Base-by-base conservation (phyloP, 1,284 basidiomycete genomes). In the Gomphus sp. region DNA sequence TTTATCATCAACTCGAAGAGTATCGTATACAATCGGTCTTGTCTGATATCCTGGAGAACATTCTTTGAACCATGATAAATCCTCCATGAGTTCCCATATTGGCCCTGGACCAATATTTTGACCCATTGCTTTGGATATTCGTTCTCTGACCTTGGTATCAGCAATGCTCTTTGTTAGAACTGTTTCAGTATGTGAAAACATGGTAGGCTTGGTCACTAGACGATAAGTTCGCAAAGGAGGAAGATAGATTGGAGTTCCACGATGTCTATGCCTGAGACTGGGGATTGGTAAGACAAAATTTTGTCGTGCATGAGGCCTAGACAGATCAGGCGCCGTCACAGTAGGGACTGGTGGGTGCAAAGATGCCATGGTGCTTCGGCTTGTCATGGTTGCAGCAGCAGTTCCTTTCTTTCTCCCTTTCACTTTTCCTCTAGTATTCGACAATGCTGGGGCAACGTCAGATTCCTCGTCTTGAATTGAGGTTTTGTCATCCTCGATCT, bases 21-120 rank as follows among this genome's bases (percentile, higher is more conserved):
- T 68, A 41, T 68, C 61, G 66, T 87, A 77, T 3, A 87, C 87
- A 59, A 73, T 76, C 2, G 85, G 86, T 59, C 85, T 74, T 31
- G 80, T 44, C 25, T 58, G 52, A 14, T 55, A 68, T 0, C 63
- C 63, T 16, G 63, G 55, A 41, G 67, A 61, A 16, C 79, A 76
- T 67, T 91, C 89, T 66, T 87, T 89, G 68, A 77, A 89, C 80
- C 85, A 92, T 0, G 79, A 80, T 55, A 86, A 70, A 64, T 93
- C 90, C 66, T 91, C 87, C 47, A 80, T 70, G 39, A 89, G 69
- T 57, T 87, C 80, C 83, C 86, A 89, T 4, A 86, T 65, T 5
- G 87, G 87, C 0, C 89, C 90, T 8, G 79, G 69, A 1, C 87
- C 86, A 18, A 87, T 77, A 64, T 87, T 88, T 64, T 80, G 81